Base-by-base conservation (phyloP, 768 basidiomycete species). In the Termitomyces sp. region DNA sequence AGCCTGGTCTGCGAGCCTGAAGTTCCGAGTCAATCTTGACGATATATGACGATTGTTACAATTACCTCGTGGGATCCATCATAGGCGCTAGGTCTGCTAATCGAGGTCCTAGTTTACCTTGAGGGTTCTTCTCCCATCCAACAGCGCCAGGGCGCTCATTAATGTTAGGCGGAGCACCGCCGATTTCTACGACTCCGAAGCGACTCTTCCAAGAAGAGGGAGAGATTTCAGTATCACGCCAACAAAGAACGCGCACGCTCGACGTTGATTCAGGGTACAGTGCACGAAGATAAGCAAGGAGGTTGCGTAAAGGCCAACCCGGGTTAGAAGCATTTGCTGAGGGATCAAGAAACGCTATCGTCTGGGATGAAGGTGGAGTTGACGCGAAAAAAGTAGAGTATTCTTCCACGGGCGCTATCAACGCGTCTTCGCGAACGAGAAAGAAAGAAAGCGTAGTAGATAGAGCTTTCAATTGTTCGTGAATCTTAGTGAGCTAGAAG, bases 91-190 rank as follows among this genome's bases (percentile, higher is more conserved):
- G 72, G 74, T 98, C 95, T 0, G 95, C 95, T 56, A 94, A 67
- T 16, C 93, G 82, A 23, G 95, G 91, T 1, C 85, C 91, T 3
- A 98, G 79, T 67, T 95, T 95, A 20, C 94, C 95, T 68, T 84
- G 83, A 20, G 77, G 81, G 71, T 93, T 95, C 78, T 92, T 93
- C 76, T 98, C 96, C 97, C 97, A 99, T 6, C 96, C 97, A 0
- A 96, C 89, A 0, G 93, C 89, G 9, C 76, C 74, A 0, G 91
- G 89, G 9, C 79, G 74, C 4, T 54, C 61, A 9, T 43, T 49
- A 59, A 36, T 48, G 50, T 38, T 38, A 20, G 65, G 47, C 0
- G 67, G 62, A 18, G 52, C 58, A 20, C 66, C 67, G 18, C 71
- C 73, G 32, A 76, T 68, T 18, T 68, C 69, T 2, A 91, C 67